Evolutionary conservation across 257 asterid species (phyloP).

Genomic region (Datura wrightii): DNA sequence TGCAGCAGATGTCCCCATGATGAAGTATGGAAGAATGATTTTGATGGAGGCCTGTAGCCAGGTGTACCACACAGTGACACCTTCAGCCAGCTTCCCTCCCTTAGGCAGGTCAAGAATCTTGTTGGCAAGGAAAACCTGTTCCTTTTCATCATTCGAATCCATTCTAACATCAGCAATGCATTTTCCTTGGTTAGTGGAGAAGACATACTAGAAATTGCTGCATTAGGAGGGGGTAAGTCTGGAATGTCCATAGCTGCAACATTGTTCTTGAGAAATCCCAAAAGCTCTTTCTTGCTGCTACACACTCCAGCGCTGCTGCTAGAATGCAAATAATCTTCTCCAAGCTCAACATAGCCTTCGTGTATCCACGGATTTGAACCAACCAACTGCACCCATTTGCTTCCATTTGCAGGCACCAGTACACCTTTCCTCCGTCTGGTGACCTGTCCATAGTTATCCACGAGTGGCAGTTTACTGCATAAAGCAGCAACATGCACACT

Average conservation of each 20-base stretch:
- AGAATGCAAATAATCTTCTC: slow-evolving; percentile 43
- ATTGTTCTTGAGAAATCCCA: slow-evolving; percentile 36
- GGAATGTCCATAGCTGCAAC: slow-evolving; percentile 45
- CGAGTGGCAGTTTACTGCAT: slow-evolving; percentile 34
- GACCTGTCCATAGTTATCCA: slow-evolving; percentile 40
- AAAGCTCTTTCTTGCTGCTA: slow-evolving; percentile 35
- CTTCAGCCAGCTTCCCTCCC: slow-evolving; percentile 47
- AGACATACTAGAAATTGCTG: slow-evolving; percentile 31
- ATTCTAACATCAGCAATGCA: slow-evolving; percentile 45
- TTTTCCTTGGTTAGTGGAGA: slow-evolving; percentile 40
- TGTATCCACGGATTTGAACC: slow-evolving; percentile 49
- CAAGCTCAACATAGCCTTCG: slow-evolving; percentile 43
- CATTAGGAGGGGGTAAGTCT: slow-evolving; percentile 44
- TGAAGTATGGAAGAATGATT: slow-evolving; percentile 39
- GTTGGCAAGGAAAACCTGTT: slow-evolving; percentile 20
- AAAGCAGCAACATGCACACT: neutral
- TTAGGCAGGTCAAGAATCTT: slow-evolving; percentile 35
- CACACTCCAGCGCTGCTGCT: slow-evolving; percentile 39
- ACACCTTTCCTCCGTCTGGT: slow-evolving; percentile 28
- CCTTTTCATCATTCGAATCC: slow-evolving; percentile 34
- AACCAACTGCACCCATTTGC: slow-evolving; percentile 46
- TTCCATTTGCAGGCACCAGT: slow-evolving; percentile 49
- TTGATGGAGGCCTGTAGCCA: slow-evolving; percentile 43
- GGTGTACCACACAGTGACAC: slow-evolving; percentile 37
- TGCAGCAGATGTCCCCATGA: slow-evolving; percentile 41